Percentiles rank a stretch among this genome's conserved stretches.
Conservation (phyloP, 2,329 filamentous ascomycete genomes). For the Gaeumannomyces sp. region DNA sequence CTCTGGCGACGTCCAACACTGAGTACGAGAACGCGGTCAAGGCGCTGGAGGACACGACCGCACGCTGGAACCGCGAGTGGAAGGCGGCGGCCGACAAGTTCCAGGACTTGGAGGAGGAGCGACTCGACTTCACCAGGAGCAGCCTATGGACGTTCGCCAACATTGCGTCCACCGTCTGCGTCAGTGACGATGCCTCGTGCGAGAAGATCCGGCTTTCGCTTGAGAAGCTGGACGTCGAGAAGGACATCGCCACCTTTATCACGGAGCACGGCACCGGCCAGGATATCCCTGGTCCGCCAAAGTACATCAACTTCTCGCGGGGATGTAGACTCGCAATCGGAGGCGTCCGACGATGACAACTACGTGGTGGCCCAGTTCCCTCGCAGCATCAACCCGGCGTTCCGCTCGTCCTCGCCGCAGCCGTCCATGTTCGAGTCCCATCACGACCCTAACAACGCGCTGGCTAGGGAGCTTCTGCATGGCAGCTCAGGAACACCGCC, state of each 20-base stretch:
- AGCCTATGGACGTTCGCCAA: slow-evolving; percentile 98
- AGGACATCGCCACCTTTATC: slow-evolving; percentile 87
- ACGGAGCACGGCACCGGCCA: slow-evolving; percentile 84
- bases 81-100: slow-evolving; percentile 98
- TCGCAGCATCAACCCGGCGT: slow-evolving; percentile 89
- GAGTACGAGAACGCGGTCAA: slow-evolving; percentile 95
- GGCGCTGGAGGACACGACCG: slow-evolving; percentile 87
- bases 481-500: slow-evolving; percentile 38
- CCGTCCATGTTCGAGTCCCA: slow-evolving; percentile 90
- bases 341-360: slow-evolving; percentile 75
- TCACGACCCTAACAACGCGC: slow-evolving; percentile 71
- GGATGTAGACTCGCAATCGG: slow-evolving; percentile 76
- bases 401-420: slow-evolving; percentile 91
- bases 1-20: slow-evolving; percentile 79
- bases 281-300: slow-evolving; percentile 94
- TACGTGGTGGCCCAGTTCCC: slow-evolving; percentile 97
- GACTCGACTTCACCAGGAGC: slow-evolving; percentile 94
- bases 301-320: slow-evolving; percentile 99
- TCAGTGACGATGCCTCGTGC: slow-evolving; percentile 93
- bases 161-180: slow-evolving; percentile 92
- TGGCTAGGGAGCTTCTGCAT: slow-evolving; percentile 65
- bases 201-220: slow-evolving; percentile 92
- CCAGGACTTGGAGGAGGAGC: slow-evolving; percentile 95
- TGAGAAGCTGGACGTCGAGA: slow-evolving; percentile 90
- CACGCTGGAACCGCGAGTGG: slow-evolving; percentile 96